Base-by-base conservation (phyloP, 2,329 filamentous ascomycete genomes). In the Elsinoe australis region DNA sequence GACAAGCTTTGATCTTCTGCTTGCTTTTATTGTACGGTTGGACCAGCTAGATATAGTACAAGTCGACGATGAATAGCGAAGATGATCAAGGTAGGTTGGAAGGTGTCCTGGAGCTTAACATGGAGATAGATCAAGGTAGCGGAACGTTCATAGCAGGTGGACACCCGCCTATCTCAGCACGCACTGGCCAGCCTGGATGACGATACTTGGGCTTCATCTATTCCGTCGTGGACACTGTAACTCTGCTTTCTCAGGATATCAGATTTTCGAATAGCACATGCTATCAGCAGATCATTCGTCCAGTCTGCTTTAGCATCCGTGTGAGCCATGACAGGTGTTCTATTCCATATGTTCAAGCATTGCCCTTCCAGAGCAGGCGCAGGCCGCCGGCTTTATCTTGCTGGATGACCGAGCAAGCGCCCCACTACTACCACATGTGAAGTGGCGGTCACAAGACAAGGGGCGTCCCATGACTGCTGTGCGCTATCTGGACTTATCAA, bases 111-210 rank as follows among this genome's bases (percentile, higher is more conserved):
- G 36, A 41, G 21, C 36, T 41, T 24, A 26, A 41, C 36, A 41
- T 41, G 32, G 36, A 41, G 36, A 41, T 21, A 22, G 21, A 26
- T 41, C 36, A 41, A 41, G 35, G 24, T 21, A 21, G 19, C 21
- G 35, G 35, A 38, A 22, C 21, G 36, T 41, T 41, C 18, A 41
- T 21, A 41, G 36, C n/a, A n/a, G n/a, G n/a, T n/a, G n/a, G n/a
- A n/a, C n/a, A n/a, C 28, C 28, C 36, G 21, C 21, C 36, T 41
- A 41, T 41, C 36, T 26, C 21, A 41, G 36, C 21, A 41, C 36
- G 36, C 36, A 41, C 36, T 41, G 36, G 36, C 36, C 36, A 38
- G 35, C 17, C n/a, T n/a, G 36, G 36, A 41, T 41, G 36, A 41
- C 36, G 36, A 21, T 41, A 14, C 9, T 26, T 21, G 36, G 21